phyloP scores from a whole-genome alignment of 106 monocot species.

The Allium cepa region DNA sequence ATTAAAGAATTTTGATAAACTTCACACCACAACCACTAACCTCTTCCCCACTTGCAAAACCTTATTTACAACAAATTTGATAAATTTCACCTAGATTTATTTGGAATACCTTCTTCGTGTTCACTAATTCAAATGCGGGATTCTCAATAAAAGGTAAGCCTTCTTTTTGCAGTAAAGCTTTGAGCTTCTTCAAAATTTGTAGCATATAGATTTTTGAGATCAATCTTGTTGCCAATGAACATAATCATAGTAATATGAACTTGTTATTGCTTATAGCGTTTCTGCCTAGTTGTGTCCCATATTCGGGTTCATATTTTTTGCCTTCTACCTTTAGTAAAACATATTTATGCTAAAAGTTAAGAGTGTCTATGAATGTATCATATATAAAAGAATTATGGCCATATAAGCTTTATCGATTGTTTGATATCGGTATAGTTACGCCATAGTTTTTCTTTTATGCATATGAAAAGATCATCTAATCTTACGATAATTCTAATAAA shows the following conservation, averaged over 20 bases:
- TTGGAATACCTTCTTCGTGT: conserved; percentile 47
- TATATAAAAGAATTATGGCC: too few relatives aligned
- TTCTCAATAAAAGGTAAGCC: conserved; percentile 49
- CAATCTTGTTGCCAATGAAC: conserved; percentile 23
- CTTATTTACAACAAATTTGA: conserved; percentile 44
- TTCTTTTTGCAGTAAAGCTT: conserved; percentile 33
- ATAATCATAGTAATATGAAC: conserved; percentile 25
- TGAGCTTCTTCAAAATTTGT: conserved; percentile 35
- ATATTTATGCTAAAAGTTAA: too few relatives aligned
- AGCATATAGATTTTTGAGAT: conserved; percentile 33
- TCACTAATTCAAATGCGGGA: conserved; percentile 41
- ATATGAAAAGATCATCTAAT: too few relatives aligned
- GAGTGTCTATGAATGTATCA: too few relatives aligned
- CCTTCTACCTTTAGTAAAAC: conserved; percentile 14
- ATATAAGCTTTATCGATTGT: too few relatives aligned
- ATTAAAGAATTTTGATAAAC: too few relatives aligned
- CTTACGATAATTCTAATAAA: too few relatives aligned
- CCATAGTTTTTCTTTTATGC: too few relatives aligned
- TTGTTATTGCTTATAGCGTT: conserved; percentile 27
- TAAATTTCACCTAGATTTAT: too few relatives aligned
- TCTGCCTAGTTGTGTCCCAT: conserved; percentile 29
- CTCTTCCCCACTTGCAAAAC: conserved; percentile 6
- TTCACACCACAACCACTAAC: conserved; percentile 10
- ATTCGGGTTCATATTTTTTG: conserved; percentile 23
- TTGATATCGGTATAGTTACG: too few relatives aligned